Evolutionary conservation across 2,329 filamentous ascomycete genomes (phyloP).

Genomic region (Zymoseptoria passerinii): DNA sequence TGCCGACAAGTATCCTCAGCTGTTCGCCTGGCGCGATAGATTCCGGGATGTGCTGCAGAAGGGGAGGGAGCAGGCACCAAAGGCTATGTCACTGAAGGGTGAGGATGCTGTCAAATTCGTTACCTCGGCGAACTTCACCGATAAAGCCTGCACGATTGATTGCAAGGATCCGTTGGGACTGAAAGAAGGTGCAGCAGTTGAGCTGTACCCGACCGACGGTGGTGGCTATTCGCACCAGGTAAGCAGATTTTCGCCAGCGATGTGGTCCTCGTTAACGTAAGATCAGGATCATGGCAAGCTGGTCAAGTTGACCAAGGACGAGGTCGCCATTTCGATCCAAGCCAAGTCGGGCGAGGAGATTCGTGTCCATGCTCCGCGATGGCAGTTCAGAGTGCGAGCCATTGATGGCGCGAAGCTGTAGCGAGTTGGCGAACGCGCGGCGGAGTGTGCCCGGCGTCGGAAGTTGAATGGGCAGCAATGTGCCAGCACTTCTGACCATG

Average conservation of each 20-base stretch:
- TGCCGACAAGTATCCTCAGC: constrained; percentile 46
- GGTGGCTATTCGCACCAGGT: constrained; percentile 45
- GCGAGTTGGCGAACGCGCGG: neutral
- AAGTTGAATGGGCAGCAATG: constrained; percentile 1
- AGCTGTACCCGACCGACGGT: constrained; percentile 55
- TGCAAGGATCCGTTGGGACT: constrained; percentile 46
- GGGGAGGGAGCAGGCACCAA: constrained; percentile 35
- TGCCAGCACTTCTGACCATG: neutral
- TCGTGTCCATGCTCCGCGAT: constrained; percentile 53
- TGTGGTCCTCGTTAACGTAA: neutral
- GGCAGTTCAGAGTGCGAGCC: constrained; percentile 46
- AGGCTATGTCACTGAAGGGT: constrained; percentile 43
- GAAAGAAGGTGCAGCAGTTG: constrained; percentile 46
- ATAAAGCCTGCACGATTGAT: constrained; percentile 40
- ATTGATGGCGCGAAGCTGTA: constrained; percentile 25
- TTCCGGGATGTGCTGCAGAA: constrained; percentile 45
- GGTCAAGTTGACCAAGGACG: constrained; percentile 43
- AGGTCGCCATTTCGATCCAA: constrained; percentile 51
- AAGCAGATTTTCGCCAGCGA: neutral
- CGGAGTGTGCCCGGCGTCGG: neutral
- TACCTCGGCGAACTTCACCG: constrained; percentile 38
- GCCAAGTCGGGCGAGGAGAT: constrained; percentile 37
- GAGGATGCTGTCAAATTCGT: constrained; percentile 47
- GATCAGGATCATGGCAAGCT: constrained; percentile 46
- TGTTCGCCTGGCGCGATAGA: constrained; percentile 57